Percentiles rank a stretch among this genome's conserved stretches.
phyloP scores from a whole-genome alignment of 495 filamentous ascomycete species.

The Astrocystis sublimbata region DNA sequence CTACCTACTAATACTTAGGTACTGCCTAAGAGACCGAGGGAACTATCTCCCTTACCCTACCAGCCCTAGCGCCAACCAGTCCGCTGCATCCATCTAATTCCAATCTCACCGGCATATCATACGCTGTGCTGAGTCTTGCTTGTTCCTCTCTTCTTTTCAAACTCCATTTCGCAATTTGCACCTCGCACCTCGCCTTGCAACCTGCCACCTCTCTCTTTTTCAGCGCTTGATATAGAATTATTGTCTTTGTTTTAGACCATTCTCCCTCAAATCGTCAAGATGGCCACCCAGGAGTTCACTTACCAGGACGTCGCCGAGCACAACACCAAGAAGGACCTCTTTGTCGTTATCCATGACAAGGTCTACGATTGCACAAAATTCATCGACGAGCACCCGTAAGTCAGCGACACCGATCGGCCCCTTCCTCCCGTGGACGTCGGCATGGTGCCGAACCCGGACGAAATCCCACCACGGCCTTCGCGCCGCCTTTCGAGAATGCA shows the following conservation, averaged over 20 bases:
- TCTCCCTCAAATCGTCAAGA: conserved; percentile 41
- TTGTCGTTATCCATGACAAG: conserved; percentile 90
- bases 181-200: background rate
- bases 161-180: background rate
- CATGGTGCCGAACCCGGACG: background rate
- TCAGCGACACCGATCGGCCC: conserved; percentile 32
- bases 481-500: background rate
- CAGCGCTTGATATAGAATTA: background rate
- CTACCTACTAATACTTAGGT: no score
- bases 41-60: background rate
- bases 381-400: conserved; percentile 99
- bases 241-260: conserved; percentile 1
- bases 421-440: background rate
- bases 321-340: conserved; percentile 94
- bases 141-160: conserved; percentile 7
- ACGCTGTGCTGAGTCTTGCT: background rate
- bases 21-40: background rate
- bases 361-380: conserved; percentile 89
- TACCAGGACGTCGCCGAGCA: conserved; percentile 84
- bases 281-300: conserved; percentile 76
- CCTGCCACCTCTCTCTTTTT: background rate
- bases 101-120: conserved; percentile 6
- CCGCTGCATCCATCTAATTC: conserved; percentile 5
- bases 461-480: background rate
- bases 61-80: background rate